phyloP scores from a whole-genome alignment of 441 rosid species.

The Theobroma grandiflorum region DNA sequence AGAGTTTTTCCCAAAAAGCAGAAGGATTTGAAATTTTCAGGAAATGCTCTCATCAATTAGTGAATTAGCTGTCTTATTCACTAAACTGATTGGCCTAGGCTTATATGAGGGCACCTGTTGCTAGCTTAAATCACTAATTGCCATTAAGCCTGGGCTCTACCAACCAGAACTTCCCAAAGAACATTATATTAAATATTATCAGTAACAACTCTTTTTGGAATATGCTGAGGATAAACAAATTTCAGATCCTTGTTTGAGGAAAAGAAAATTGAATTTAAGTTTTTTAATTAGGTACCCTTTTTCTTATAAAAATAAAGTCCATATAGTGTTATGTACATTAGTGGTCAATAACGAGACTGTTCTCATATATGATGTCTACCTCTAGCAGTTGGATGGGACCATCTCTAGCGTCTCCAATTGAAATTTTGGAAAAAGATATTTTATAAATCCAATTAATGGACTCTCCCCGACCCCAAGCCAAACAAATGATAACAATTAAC shows the following conservation, averaged over 20 bases:
- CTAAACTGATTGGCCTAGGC: not conserved
- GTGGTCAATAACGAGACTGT: not conserved
- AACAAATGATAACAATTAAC: no score
- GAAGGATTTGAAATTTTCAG: not conserved
- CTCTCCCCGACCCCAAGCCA: no score
- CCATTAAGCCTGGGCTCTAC: slow-evolving; percentile 6
- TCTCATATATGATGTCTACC: not conserved
- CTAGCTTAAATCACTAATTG: slow-evolving; percentile 9
- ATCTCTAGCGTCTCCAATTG: not conserved
- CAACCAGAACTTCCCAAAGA: slow-evolving; percentile 11
- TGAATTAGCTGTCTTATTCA: slow-evolving; percentile 8
- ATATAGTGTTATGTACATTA: not conserved
- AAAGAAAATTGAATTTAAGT: not conserved
- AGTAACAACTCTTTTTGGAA: not conserved
- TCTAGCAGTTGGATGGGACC: not conserved
- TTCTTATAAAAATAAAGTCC: not conserved
- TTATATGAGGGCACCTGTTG: not conserved
- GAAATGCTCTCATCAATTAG: not conserved
- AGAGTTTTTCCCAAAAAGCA: not conserved
- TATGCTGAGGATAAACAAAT: slow-evolving; percentile 9
- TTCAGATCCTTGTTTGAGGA: not conserved
- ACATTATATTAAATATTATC: not conserved
- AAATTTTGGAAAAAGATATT: not conserved
- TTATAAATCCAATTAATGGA: no score
- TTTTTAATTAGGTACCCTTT: no score